These are phyloP conservation scores for Aspergillus leporis DNA, from an alignment of 495 filamentous ascomycete species.

Conservation along the genomic window DNA sequence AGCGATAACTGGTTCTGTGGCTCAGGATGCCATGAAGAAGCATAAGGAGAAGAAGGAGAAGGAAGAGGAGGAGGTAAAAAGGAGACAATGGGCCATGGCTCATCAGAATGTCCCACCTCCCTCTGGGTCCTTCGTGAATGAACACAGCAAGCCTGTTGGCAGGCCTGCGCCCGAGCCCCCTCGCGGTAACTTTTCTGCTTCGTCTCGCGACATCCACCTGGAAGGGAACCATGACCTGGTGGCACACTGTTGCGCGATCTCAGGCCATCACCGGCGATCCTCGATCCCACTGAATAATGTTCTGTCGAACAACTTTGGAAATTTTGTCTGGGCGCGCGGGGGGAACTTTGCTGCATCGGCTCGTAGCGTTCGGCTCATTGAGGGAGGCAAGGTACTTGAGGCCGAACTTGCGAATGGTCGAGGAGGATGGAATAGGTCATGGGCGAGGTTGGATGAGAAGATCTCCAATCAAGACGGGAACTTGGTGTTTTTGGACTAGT, in stretches of 20 bases:
- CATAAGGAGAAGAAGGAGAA: conserved; percentile 17
- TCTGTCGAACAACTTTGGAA: conserved; percentile 18
- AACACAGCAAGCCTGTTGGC: background rate
- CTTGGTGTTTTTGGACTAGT: conserved; percentile 32
- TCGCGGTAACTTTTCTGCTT: conserved; percentile 24
- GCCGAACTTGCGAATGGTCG: conserved; percentile 36
- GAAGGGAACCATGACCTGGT: conserved; percentile 16
- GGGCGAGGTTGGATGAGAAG: conserved; percentile 41
- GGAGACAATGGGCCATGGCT: background rate
- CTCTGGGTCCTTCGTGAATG: conserved; percentile 4
- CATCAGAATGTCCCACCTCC: conserved; percentile 4
- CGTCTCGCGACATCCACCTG: conserved; percentile 13
- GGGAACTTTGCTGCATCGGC: conserved; percentile 43
- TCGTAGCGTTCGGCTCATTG: conserved; percentile 35
- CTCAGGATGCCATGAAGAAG: conserved; percentile 39
- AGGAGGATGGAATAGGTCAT: conserved; percentile 30
- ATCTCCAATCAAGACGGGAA: conserved; percentile 42
- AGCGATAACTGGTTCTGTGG: conserved; percentile 35
- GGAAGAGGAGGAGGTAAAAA: conserved; percentile 18
- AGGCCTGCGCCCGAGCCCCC: background rate
- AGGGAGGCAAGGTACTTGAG: conserved; percentile 40
- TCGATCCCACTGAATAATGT: conserved; percentile 19
- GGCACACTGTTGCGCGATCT: conserved; percentile 14
- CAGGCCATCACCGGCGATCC: conserved; percentile 13
- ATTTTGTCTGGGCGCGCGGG: conserved; percentile 18